Conservation (phyloP, 768 basidiomycete species). For the Postia placenta region DNA sequence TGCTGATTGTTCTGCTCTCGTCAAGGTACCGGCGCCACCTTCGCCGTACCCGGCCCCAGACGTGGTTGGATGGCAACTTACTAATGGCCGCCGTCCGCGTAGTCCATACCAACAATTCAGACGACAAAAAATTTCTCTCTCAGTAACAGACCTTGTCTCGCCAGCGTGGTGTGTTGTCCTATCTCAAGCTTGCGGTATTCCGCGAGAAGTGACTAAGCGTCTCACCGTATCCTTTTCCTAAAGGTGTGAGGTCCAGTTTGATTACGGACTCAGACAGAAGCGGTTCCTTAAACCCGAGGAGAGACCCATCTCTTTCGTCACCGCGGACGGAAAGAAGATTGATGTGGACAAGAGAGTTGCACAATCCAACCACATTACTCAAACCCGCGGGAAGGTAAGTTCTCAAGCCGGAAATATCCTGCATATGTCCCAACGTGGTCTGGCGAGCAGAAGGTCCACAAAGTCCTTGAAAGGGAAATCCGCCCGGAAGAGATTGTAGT, state of each 20-base stretch:
- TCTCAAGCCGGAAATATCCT: too few relatives aligned
- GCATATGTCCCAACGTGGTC: neutral
- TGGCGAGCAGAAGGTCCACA: conserved; percentile 60
- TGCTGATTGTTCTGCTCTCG: conserved; percentile 10
- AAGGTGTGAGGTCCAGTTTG: conserved; percentile 79
- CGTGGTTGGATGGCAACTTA: neutral
- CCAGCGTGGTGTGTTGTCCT: conserved; percentile 48
- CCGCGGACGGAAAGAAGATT: conserved; percentile 56
- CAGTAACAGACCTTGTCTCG: conserved; percentile 57
- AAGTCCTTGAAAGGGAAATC: conserved; percentile 69
- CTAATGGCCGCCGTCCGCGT: neutral
- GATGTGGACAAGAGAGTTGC: conserved; percentile 46
- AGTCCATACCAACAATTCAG: conserved; percentile 40
- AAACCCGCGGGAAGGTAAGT: conserved; percentile 49
- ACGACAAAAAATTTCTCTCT: conserved; percentile 35
- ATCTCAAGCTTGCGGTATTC: neutral
- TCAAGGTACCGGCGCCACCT: conserved; percentile 5
- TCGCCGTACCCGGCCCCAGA: neutral
- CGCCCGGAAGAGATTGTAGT: conserved; percentile 52
- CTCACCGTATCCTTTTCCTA: too few relatives aligned
- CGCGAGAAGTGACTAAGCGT: neutral
- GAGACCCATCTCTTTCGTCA: conserved; percentile 52
- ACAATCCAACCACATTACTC: conserved; percentile 44
- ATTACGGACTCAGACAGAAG: conserved; percentile 63
- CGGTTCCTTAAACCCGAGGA: conserved; percentile 40